These are phyloP conservation scores for Fusarium paranaense DNA, from an alignment of 2,329 filamentous ascomycete genomes.

Conservation along the genomic window DNA sequence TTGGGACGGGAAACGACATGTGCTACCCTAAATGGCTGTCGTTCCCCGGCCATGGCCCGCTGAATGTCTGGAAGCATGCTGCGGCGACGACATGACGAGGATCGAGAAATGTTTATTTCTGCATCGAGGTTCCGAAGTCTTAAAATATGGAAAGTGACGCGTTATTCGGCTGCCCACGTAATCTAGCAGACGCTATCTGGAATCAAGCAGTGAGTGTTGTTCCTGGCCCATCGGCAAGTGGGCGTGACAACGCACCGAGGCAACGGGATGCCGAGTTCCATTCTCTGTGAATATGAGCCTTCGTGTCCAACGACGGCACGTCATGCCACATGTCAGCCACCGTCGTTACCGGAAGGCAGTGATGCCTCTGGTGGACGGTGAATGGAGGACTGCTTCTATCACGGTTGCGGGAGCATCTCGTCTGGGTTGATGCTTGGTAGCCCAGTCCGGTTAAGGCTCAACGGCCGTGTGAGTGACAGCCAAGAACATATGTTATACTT, in stretches of 20 bases:
- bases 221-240: not conserved
- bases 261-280: not conserved
- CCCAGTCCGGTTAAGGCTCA: not conserved
- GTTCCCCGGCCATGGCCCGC: constrained; percentile 3
- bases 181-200: not conserved
- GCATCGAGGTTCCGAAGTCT: not conserved
- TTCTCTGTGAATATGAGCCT: not conserved
- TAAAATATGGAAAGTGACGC: not conserved
- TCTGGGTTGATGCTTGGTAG: not conserved
- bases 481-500: not conserved
- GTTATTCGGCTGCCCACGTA: not conserved
- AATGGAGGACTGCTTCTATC: not conserved
- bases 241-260: not conserved
- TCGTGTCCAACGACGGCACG: not conserved
- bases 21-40: constrained; percentile 24
- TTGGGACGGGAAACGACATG: not conserved
- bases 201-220: not conserved
- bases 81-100: not conserved
- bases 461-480: not conserved
- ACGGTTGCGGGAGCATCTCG: not conserved
- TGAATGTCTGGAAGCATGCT: not conserved
- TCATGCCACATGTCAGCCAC: not conserved
- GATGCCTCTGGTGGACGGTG: not conserved
- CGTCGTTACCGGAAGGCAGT: not conserved
- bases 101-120: not conserved